phyloP scores from a whole-genome alignment of 495 filamentous ascomycete species.

The Talaromyces ruber region DNA sequence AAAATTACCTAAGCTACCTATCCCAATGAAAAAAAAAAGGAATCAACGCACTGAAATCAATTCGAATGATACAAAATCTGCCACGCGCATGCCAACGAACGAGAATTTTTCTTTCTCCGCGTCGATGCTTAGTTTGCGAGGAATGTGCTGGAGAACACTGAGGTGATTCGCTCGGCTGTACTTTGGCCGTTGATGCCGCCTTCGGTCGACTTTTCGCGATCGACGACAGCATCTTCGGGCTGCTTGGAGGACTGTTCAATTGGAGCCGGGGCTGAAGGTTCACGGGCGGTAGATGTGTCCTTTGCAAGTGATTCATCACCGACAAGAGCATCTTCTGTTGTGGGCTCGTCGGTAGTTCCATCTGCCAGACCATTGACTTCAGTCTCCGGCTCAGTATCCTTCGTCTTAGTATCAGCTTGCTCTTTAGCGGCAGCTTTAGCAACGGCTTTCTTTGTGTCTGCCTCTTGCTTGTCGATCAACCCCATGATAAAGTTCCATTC shows the following conservation, averaged over 20 bases:
- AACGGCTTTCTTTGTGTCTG: not conserved
- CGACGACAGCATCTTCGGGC: not conserved
- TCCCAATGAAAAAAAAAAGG: not conserved
- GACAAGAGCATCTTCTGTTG: not conserved
- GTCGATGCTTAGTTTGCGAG: not conserved
- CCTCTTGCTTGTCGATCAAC: conserved; percentile 35
- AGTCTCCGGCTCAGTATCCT: not conserved
- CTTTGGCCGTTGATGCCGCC: not conserved
- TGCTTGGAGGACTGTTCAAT: not conserved
- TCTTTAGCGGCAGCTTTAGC: not conserved
- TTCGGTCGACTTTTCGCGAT: not conserved
- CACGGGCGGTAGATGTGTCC: not conserved
- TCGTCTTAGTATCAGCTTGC: not conserved
- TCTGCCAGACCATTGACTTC: not conserved
- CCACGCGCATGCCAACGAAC: not conserved
- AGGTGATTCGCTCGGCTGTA: not conserved
- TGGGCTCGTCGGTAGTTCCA: not conserved
- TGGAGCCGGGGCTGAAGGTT: not conserved
- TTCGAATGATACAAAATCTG: not conserved
- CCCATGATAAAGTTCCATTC: conserved; percentile 78
- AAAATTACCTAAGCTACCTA: not conserved
- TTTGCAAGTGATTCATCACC: not conserved
- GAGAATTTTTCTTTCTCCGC: not conserved
- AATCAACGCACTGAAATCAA: not conserved
- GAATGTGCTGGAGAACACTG: not conserved